Evolutionary conservation across 176 grass and related monocot species (phyloP), one percentile per base, ranked within the genome.

Genomic region (Thinopyrum elongatum): DNA sequence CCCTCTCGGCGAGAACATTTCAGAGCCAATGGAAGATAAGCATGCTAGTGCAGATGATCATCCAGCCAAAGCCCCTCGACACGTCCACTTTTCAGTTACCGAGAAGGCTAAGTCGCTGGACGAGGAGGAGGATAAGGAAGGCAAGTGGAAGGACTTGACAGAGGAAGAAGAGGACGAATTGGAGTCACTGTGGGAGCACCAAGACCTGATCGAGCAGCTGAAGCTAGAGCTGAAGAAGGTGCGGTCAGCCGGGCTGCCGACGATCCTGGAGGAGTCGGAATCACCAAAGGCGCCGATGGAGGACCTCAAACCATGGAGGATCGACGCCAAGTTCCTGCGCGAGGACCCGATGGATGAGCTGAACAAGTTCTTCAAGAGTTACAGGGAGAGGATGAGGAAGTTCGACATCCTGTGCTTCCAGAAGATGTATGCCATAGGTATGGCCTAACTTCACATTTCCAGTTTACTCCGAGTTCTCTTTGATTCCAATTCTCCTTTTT

Each of bases 361-460:
- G 80, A 91, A 93, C 60, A 96, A 99, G 89, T 99, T 99, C 82
- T 96, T 93, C 79, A 99, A 93, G 77, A 90, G 92, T 80, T 99
- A 99, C 53, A 92, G 92, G 82, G 94, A 96, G 84, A 99, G 94
- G 85, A 96, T 99, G 94, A 92, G 94, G 80, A 99, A 99, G 83
- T 86, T 99, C 59, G 97, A 99, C 69, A 99, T 99, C 65, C 51
- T 94, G 64, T 96, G 90, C 41, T 93, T 92, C 36, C 97, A 99
- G 80, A 99, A 99, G 84, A 93, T 96, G 90, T 92, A 99, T 85
- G 92, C 97, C 82, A 88, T 96, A 86, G 97, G 97, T 99, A 91
- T 70, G 90, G 90, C 51, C 57, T 63, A 23, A 64, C 65, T 73
- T 62, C 22, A 36, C 77, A 12, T 11, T 21, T 66, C 11, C 25